These are phyloP conservation scores for Saccharum spontaneum DNA, from an alignment of 176 grass and related monocot genomes.

Conservation along the genomic window DNA sequence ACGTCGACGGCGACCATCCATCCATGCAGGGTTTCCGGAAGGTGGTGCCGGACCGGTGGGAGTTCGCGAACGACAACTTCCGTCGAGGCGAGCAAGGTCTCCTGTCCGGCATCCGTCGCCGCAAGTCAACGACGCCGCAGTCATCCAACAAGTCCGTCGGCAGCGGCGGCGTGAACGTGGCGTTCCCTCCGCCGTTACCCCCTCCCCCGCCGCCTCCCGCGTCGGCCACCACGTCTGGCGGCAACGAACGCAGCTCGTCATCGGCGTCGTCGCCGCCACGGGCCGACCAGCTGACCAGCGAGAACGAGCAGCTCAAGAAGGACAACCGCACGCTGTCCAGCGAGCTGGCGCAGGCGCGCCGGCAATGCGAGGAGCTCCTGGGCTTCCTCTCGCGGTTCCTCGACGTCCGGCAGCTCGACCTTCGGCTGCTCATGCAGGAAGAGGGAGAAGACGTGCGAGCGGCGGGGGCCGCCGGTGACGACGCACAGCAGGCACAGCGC, in stretches of 20 bases:
- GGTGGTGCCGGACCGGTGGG: slow-evolving; percentile 82
- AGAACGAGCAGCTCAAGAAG: slow-evolving; percentile 71
- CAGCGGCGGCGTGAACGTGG: slow-evolving; percentile 18
- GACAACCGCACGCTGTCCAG: slow-evolving; percentile 52
- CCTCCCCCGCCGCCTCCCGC: slow-evolving; percentile 31
- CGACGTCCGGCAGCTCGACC: slow-evolving; percentile 60
- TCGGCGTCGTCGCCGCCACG: slow-evolving; percentile 53
- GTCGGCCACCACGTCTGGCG: slow-evolving; percentile 45
- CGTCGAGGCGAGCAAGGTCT: slow-evolving; percentile 64
- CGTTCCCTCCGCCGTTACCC: slow-evolving; percentile 34
- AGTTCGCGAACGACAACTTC: slow-evolving; percentile 92
- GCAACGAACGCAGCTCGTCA: slow-evolving; percentile 53
- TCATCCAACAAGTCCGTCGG: slow-evolving; percentile 26
- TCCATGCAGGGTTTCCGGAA: slow-evolving; percentile 78
- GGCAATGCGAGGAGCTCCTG: slow-evolving; percentile 68
- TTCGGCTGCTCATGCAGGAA: slow-evolving; percentile 50
- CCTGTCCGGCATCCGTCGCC: slow-evolving; percentile 61
- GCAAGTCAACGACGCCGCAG: slow-evolving; percentile 38
- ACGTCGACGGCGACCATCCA: not conserved
- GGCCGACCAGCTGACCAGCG: slow-evolving; percentile 39
- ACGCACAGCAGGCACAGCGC: not conserved
- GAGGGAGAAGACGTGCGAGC: slow-evolving; percentile 20
- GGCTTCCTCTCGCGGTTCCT: slow-evolving; percentile 71
- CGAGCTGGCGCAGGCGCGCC: slow-evolving; percentile 60
- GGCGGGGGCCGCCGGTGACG: not conserved